Conservation (phyloP, 106 monocot species). For the Hemerocallis citrina region DNA sequence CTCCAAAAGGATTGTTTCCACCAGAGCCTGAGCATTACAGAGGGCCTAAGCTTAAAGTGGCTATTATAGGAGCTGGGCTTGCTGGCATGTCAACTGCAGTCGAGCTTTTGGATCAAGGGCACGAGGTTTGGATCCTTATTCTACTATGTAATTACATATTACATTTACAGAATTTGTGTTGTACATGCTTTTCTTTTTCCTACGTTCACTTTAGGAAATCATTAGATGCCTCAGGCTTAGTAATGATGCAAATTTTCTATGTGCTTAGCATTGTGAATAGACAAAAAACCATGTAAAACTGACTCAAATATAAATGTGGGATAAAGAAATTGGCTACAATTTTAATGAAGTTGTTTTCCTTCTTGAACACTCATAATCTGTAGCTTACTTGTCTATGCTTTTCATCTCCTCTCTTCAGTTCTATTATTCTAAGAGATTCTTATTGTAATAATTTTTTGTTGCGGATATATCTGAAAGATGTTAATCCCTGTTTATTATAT, state of each 20-base stretch:
- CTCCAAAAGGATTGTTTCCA: constrained; percentile 95
- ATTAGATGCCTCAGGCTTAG: constrained; percentile 1
- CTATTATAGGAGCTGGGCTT: constrained; percentile 92
- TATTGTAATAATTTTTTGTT: too few relatives aligned
- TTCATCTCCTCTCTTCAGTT: background rate
- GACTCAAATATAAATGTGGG: too few relatives aligned
- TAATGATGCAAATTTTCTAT: too few relatives aligned
- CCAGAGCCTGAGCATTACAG: constrained; percentile 89
- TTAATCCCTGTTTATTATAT: background rate
- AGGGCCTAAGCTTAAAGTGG: constrained; percentile 89
- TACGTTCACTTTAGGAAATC: too few relatives aligned
- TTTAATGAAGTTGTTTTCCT: background rate
- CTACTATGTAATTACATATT: background rate
- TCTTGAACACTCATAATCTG: background rate
- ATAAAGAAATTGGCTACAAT: background rate
- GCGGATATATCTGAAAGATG: constrained; percentile 1
- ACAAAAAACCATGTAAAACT: too few relatives aligned
- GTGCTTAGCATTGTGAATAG: too few relatives aligned
- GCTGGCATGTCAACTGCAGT: constrained; percentile 99
- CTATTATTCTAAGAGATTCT: too few relatives aligned
- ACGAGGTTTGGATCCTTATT: constrained; percentile 43
- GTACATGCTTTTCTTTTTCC: background rate
- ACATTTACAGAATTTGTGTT: background rate
- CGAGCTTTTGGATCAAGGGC: constrained; percentile 97
- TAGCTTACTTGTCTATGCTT: background rate